Conservation (phyloP, 2,329 filamentous ascomycete species). For the Penicillium sp. region DNA sequence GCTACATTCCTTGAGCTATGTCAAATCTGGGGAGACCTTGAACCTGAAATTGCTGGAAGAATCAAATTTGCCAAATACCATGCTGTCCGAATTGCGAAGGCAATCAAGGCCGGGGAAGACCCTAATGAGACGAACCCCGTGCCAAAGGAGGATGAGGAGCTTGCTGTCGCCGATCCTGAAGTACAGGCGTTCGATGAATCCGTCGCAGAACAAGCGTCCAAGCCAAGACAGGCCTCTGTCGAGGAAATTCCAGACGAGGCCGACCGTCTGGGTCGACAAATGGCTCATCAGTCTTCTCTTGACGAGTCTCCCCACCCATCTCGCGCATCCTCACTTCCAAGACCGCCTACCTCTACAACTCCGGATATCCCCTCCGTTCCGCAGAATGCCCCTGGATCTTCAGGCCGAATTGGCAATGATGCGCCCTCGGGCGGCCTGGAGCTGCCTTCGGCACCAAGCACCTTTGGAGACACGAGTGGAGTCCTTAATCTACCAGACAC, state of each 20-base stretch:
- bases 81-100: slow-evolving; percentile 83
- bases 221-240: slow-evolving; percentile 53
- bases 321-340: slow-evolving; percentile 41
- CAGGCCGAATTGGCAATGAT: slow-evolving; percentile 35
- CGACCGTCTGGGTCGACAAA: slow-evolving; percentile 44
- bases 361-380: slow-evolving; percentile 26
- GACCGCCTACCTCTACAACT: slow-evolving; percentile 22
- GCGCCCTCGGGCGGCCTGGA: slow-evolving; percentile 30
- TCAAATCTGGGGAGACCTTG: slow-evolving; percentile 75
- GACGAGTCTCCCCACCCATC: slow-evolving; percentile 53
- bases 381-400: slow-evolving; percentile 24
- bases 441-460: slow-evolving; percentile 40
- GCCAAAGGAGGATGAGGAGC: slow-evolving; percentile 52
- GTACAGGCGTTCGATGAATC: slow-evolving; percentile 54
- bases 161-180: slow-evolving; percentile 58
- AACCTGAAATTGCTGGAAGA: slow-evolving; percentile 75
- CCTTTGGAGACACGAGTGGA: slow-evolving; percentile 31
- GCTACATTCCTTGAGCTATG: slow-evolving; percentile 88
- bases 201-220: slow-evolving; percentile 43
- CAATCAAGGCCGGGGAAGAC: slow-evolving; percentile 84
- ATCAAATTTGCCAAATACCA: slow-evolving; percentile 98
- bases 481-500: slow-evolving; percentile 35
- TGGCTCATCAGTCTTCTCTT: slow-evolving; percentile 49
- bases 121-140: slow-evolving; percentile 88
- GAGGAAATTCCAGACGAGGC: slow-evolving; percentile 61